Evolutionary conservation across 176 grass and related monocot species (phyloP).

Genomic region (Oryza longistaminata): DNA sequence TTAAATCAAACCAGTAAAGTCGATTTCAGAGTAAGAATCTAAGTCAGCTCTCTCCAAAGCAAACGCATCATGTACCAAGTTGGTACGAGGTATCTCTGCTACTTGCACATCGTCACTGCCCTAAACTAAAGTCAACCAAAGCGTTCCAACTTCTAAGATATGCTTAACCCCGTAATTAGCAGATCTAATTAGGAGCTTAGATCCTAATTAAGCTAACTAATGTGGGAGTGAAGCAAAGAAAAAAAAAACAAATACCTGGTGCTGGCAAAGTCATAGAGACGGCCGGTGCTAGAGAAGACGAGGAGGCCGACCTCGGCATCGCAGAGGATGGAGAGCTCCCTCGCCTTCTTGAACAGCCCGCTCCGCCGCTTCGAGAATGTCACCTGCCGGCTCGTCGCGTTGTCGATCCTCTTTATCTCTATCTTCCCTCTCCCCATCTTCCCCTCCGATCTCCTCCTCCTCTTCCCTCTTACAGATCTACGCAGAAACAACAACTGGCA

Average conservation of each 20-base stretch:
- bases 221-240: background rate
- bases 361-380: slow-evolving; percentile 70
- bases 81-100: slow-evolving; percentile 29
- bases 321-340: slow-evolving; percentile 75
- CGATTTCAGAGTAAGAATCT: background rate
- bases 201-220: background rate
- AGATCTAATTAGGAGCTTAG: slow-evolving; percentile 13
- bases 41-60: background rate
- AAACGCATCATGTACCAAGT: background rate
- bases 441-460: slow-evolving; percentile 39
- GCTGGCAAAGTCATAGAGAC: slow-evolving; percentile 67
- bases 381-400: slow-evolving; percentile 67
- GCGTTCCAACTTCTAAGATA: too few relatives aligned
- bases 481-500: background rate
- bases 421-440: slow-evolving; percentile 78
- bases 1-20: background rate
- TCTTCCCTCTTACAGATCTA: slow-evolving; percentile 12
- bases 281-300: slow-evolving; percentile 70
- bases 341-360: slow-evolving; percentile 74
- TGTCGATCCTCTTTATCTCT: slow-evolving; percentile 72
- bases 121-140: background rate
- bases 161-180: background rate
- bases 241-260: slow-evolving; percentile 31
- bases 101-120: too few relatives aligned
- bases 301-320: slow-evolving; percentile 72